These are phyloP conservation scores for Rutidosis leptorrhynchoides DNA, from an alignment of 129 eudicot species.

Conservation along the genomic window DNA sequence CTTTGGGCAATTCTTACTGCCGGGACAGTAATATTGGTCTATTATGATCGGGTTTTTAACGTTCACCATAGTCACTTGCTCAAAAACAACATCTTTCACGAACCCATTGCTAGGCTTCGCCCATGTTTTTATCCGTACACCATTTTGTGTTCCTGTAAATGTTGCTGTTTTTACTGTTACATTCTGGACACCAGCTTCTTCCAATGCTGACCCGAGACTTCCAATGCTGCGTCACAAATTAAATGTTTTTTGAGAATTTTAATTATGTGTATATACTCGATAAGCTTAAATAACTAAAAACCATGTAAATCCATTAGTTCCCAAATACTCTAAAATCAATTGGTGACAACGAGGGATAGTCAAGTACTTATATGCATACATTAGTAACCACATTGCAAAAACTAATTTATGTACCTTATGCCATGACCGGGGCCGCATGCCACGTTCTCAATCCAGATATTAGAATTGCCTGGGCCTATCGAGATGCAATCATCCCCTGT, in stretches of 20 bases:
- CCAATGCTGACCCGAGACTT: constrained; percentile 41
- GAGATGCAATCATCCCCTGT: constrained; percentile 67
- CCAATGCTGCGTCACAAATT: constrained; percentile 38
- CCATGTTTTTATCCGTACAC: constrained; percentile 55
- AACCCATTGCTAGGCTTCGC: constrained; percentile 41
- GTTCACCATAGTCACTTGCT: constrained; percentile 36
- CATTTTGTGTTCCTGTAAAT: constrained; percentile 39
- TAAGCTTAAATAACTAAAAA: too few species aligned
- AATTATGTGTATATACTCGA: too few species aligned
- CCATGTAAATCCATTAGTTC: too few species aligned
- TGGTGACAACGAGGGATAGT: too few species aligned
- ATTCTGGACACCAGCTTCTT: constrained; percentile 45
- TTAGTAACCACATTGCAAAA: too few species aligned
- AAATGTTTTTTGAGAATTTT: neutral
- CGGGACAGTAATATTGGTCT: constrained; percentile 51
- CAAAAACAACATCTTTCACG: constrained; percentile 34
- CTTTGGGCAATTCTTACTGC: constrained; percentile 31
- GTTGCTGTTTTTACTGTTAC: constrained; percentile 40
- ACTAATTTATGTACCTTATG: constrained; percentile 39
- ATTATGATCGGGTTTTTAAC: constrained; percentile 46
- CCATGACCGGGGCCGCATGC: constrained; percentile 67
- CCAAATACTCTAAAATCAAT: too few species aligned
- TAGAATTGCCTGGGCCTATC: constrained; percentile 50
- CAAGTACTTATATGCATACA: neutral
- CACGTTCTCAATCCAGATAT: constrained; percentile 45